Evolutionary conservation across 1,284 basidiomycete genomes (phyloP), one percentile per base, ranked within the genome.

Genomic region (Ganoderma resinaceum): DNA sequence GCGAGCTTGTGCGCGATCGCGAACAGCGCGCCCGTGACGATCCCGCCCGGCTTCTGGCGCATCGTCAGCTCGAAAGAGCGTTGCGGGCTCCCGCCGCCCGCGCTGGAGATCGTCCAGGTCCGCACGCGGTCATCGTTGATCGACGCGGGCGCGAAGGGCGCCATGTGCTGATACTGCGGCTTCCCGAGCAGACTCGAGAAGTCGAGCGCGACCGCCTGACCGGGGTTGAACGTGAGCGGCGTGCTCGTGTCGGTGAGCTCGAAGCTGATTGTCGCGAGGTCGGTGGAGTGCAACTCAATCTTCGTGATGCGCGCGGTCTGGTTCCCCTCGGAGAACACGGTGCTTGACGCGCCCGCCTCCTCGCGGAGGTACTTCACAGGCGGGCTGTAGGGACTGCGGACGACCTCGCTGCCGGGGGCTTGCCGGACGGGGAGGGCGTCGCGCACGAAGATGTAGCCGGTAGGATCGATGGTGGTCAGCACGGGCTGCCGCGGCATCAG

Each of bases 121-220:
- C 52, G 52, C 23, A 55, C 52, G 29, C 52, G 29, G 52, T 55
- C 52, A 29, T 55, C 52, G 29, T 55, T 55, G 52, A 55, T 55
- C 29, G 52, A 55, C 16, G 52, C 52, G 29, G 52, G 52, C 16
- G 52, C 52, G 29, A 31, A 55, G 5, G 26, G 52, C 29, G 52
- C 52, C 52, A 55, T 55, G 52, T 55, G 52, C 52, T 55, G 52
- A 16, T 55, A 55, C 52, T 55, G 52, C 29, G 52, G 52, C 52
- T 55, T 55, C 29, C 52, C 52, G 52, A 55, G 52, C 14, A 55
- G 52, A 29, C 29, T 55, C 52, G 52, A 31, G 52, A 55, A 55
- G 52, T 55, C 52, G 29, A 55, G 52, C 29, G 29, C 52, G 29
- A 55, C 14, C 29, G 52, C 52, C 52, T 55, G 52, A 29, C 52